Evolutionary conservation across 306 rosid genomes (phyloP).

Genomic region (Luffa aegyptiaca): DNA sequence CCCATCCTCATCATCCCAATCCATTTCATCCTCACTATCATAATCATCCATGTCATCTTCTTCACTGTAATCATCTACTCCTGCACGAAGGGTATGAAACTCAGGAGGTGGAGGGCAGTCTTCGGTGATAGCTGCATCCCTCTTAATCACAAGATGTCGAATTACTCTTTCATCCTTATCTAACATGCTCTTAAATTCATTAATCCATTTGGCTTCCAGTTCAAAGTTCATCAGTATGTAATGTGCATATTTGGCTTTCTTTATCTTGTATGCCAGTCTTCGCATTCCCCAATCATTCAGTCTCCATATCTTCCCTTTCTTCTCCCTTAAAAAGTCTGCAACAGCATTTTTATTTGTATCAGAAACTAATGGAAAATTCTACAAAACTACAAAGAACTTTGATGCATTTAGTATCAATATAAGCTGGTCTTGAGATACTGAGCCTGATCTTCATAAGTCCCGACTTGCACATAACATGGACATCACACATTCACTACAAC

Average conservation of each 20-base stretch:
- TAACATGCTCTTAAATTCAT: slow-evolving; percentile 72
- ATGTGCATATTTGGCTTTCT: slow-evolving; percentile 69
- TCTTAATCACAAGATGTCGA: slow-evolving; percentile 77
- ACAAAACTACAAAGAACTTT: background rate
- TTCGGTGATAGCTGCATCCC: slow-evolving; percentile 71
- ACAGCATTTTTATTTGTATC: slow-evolving; percentile 8
- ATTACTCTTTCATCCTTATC: slow-evolving; percentile 87
- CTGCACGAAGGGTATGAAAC: slow-evolving; percentile 35
- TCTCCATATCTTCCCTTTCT: slow-evolving; percentile 83
- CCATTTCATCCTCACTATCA: slow-evolving; percentile 28
- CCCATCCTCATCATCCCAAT: slow-evolving; percentile 18
- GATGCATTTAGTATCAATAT: background rate
- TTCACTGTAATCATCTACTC: slow-evolving; percentile 34
- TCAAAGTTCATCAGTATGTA: slow-evolving; percentile 83
- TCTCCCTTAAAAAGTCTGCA: slow-evolving; percentile 79
- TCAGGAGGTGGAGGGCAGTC: slow-evolving; percentile 89
- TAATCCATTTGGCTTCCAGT: slow-evolving; percentile 71
- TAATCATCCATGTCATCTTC: slow-evolving; percentile 25
- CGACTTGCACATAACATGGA: background rate
- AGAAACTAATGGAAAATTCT: slow-evolving; percentile 11
- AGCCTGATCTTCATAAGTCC: background rate
- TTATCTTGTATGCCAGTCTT: slow-evolving; percentile 65
- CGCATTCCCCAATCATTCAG: slow-evolving; percentile 92
- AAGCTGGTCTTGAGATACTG: background rate
- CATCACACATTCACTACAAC: background rate